Evolutionary conservation across 2,329 filamentous ascomycete species (phyloP).

Genomic region (Ceratocystis cacaofunesta): DNA sequence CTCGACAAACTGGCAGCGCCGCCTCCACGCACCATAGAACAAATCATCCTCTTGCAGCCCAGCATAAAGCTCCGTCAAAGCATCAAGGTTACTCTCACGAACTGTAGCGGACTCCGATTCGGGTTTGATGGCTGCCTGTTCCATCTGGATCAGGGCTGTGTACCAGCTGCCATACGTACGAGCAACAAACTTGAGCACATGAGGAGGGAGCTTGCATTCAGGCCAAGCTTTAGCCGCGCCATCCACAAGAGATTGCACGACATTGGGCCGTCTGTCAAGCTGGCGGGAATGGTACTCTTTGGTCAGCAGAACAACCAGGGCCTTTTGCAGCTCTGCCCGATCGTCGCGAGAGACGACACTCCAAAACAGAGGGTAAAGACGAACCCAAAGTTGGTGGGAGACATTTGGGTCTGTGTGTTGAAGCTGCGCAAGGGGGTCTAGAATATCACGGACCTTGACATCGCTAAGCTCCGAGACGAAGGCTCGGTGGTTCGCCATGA

Average conservation of each 20-base stretch:
- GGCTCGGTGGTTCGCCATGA: slow-evolving; percentile 64
- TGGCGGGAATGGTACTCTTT: slow-evolving; percentile 93
- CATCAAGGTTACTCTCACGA: slow-evolving; percentile 88
- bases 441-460: slow-evolving; percentile 71
- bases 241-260: slow-evolving; percentile 81
- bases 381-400: slow-evolving; percentile 79
- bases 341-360: slow-evolving; percentile 77
- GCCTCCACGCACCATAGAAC: slow-evolving; percentile 93
- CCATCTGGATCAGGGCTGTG: slow-evolving; percentile 76
- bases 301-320: slow-evolving; percentile 75
- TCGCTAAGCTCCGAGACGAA: slow-evolving; percentile 75
- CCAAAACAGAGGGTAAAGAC: slow-evolving; percentile 88
- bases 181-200: slow-evolving; percentile 89
- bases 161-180: slow-evolving; percentile 97
- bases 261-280: slow-evolving; percentile 88
- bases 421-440: slow-evolving; percentile 80
- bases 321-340: slow-evolving; percentile 75
- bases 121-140: slow-evolving; percentile 74
- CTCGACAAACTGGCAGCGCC: slow-evolving; percentile 90
- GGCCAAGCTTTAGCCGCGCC: slow-evolving; percentile 74
- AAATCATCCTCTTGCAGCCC: slow-evolving; percentile 87
- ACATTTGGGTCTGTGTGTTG: slow-evolving; percentile 77
- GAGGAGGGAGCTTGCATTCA: slow-evolving; percentile 81
- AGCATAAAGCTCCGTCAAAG: slow-evolving; percentile 84
- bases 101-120: slow-evolving; percentile 71